Conservation (phyloP, 1,139 yeast species). For the Taiozyma onychis region DNA sequence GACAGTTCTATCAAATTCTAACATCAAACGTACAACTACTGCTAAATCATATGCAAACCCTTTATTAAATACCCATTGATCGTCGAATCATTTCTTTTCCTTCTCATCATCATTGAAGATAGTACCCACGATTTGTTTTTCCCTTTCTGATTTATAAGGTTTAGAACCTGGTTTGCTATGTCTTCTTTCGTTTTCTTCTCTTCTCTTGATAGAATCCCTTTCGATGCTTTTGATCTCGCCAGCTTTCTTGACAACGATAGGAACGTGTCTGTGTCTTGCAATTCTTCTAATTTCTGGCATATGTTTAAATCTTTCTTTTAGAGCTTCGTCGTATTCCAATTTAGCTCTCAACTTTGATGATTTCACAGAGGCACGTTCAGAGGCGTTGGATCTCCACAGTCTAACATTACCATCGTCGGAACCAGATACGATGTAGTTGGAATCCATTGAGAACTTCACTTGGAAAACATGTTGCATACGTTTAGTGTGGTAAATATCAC, state of each 20-base stretch:
- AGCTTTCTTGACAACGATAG: slow-evolving; percentile 81
- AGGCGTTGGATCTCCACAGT: slow-evolving; percentile 85
- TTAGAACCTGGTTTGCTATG: slow-evolving; percentile 68
- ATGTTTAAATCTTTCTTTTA: slow-evolving; percentile 87
- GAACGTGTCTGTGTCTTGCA: slow-evolving; percentile 87
- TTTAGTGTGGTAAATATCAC: slow-evolving; percentile 94
- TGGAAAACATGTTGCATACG: slow-evolving; percentile 95
- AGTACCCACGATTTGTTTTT: slow-evolving; percentile 79
- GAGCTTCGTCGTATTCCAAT: slow-evolving; percentile 83
- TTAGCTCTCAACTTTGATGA: slow-evolving; percentile 76
- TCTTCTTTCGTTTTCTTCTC: slow-evolving; percentile 77
- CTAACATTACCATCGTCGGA: slow-evolving; percentile 96
- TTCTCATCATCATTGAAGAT: slow-evolving; percentile 46
- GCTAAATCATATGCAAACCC: neutral
- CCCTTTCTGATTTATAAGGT: slow-evolving; percentile 65
- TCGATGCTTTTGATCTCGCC: slow-evolving; percentile 79
- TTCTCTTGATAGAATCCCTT: slow-evolving; percentile 62
- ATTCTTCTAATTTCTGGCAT: slow-evolving; percentile 96
- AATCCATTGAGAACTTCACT: slow-evolving; percentile 80
- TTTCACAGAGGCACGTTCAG: slow-evolving; percentile 77
- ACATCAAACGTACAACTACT: neutral
- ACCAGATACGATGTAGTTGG: slow-evolving; percentile 81
- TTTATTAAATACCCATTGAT: neutral
- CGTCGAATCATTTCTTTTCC: slow-evolving; percentile 3
- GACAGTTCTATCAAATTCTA: neutral